A percentile compares a stretch with the other conserved stretches of the same genome.
These are phyloP conservation scores for Panaeolus papilionaceus DNA, from an alignment of 768 basidiomycete genomes.

Conservation along the genomic window DNA sequence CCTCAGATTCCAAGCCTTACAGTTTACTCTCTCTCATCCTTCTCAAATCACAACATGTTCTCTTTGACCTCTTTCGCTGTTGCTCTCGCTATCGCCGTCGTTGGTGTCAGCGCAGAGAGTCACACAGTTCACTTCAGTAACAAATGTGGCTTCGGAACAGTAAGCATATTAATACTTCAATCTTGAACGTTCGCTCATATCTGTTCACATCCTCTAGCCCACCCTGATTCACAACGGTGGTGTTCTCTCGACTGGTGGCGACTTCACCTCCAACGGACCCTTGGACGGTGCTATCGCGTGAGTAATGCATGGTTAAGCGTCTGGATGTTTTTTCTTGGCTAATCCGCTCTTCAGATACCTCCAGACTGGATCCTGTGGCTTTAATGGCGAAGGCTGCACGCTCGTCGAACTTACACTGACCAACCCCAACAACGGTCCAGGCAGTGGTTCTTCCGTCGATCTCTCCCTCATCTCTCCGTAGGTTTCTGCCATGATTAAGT, in stretches of 20 bases:
- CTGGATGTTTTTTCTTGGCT: neutral
- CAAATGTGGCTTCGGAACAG: conserved; percentile 40
- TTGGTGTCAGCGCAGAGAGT: conserved; percentile 33
- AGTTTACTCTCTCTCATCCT: neutral
- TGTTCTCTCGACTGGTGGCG: conserved; percentile 37
- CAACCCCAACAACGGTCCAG: conserved; percentile 32
- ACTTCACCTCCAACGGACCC: conserved; percentile 31
- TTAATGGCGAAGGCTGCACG: conserved; percentile 47
- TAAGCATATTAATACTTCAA: conserved; percentile 20
- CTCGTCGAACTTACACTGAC: conserved; percentile 43
- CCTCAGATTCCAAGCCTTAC: neutral
- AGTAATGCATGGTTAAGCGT: neutral
- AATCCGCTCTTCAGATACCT: neutral
- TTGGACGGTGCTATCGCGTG: conserved; percentile 39
- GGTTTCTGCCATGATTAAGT: conserved; percentile 37
- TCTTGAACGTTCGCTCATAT: too few species aligned
- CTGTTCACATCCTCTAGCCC: conserved; percentile 26
- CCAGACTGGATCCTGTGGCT: conserved; percentile 42
- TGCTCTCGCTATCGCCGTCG: conserved; percentile 26
- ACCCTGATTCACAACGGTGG: conserved; percentile 36
- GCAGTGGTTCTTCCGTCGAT: conserved; percentile 18
- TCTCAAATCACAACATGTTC: neutral
- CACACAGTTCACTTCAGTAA: conserved; percentile 46
- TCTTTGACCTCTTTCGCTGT: conserved; percentile 26
- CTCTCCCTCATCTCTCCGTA: conserved; percentile 43